These are phyloP conservation scores for Sporisorium exsertum DNA, from an alignment of 1,284 basidiomycete genomes.

Conservation along the genomic window DNA sequence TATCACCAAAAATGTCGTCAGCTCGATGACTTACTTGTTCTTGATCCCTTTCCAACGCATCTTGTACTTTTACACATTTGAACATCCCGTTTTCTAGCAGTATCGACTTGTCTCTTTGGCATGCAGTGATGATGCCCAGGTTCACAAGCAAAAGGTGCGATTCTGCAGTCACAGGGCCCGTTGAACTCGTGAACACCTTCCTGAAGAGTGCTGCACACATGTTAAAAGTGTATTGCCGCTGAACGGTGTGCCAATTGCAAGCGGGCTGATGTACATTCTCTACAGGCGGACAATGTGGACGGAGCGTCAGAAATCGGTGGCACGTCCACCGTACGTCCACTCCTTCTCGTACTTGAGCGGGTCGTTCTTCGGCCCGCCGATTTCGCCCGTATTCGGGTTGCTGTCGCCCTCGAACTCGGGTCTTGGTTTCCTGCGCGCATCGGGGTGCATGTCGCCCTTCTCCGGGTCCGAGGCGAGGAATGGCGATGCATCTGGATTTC, in stretches of 20 bases:
- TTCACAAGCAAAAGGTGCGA: too few species aligned
- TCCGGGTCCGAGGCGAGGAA: slow-evolving; percentile 47
- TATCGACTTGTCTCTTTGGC: not conserved
- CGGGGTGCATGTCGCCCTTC: slow-evolving; percentile 67
- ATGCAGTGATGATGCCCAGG: too few species aligned
- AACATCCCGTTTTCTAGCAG: not conserved
- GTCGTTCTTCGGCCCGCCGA: slow-evolving; percentile 74
- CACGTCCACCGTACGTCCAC: slow-evolving; percentile 68
- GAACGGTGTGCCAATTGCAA: too few species aligned
- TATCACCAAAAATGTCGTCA: slow-evolving; percentile 1
- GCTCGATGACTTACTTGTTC: not conserved
- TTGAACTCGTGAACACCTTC: too few species aligned
- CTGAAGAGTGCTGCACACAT: too few species aligned
- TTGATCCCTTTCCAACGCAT: slow-evolving; percentile 15
- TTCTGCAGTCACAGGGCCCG: too few species aligned
- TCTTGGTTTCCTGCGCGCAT: slow-evolving; percentile 66
- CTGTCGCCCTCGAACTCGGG: slow-evolving; percentile 73
- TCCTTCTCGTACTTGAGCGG: slow-evolving; percentile 71
- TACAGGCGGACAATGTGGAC: too few species aligned
- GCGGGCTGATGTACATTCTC: not conserved
- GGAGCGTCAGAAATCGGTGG: slow-evolving; percentile 62
- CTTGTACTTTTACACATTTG: slow-evolving; percentile 35
- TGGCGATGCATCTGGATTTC: slow-evolving; percentile 30
- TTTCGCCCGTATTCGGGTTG: slow-evolving; percentile 74
- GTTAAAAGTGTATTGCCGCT: not conserved